Evolutionary conservation across 331 rosid genomes (phyloP), one percentile per base, ranked within the genome.

Genomic region (Erythrophleum ivorense): DNA sequence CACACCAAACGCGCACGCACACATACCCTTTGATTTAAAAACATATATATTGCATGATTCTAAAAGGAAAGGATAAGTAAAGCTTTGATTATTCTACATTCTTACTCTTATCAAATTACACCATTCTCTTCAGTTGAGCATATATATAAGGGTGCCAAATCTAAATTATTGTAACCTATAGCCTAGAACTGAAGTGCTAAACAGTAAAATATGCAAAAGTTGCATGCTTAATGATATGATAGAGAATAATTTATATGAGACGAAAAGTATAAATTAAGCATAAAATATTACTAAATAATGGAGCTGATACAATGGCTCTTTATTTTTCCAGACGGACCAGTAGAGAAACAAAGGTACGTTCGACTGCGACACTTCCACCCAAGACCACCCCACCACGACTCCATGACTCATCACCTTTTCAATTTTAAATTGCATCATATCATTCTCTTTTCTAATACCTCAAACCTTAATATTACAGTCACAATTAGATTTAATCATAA

Each of bases 331-430:
- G 87, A 64, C 77, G 66, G 86, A 88, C 83, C 46, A 46, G 45
- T 52, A 76, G 82, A 84, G 92, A 89, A 82, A 86, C 89, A 89
- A 89, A 86, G 93, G 90, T 78, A 68, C 88, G 71, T 84, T 73
- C 86, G 97, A 94, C 81, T 76, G 93, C 81, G 97, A 94, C 94
- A 77, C 94, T 84, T 86, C 98, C 93, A 94, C 91, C 89, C 85
- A 84, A 67, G 85, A 85, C 88, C 92, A 65, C 85, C 83, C 89
- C 92, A 83, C 90, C 90, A 87, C 69, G 83, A 65, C n/a, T 70
- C 81, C 83, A 86, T 80, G 87, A 85, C 88, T 84, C 72, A 43
- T 60, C 55, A 88, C 85, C 92, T 86, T 88, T 91, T 88, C 68
- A 72, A 72, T 88, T 88, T 87, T 77, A 52, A 76, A 78, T 78